Percentiles rank a stretch among this genome's conserved stretches.
Conservation (phyloP, 169 alveolate genomes). For the Neospora caninum region DNA sequence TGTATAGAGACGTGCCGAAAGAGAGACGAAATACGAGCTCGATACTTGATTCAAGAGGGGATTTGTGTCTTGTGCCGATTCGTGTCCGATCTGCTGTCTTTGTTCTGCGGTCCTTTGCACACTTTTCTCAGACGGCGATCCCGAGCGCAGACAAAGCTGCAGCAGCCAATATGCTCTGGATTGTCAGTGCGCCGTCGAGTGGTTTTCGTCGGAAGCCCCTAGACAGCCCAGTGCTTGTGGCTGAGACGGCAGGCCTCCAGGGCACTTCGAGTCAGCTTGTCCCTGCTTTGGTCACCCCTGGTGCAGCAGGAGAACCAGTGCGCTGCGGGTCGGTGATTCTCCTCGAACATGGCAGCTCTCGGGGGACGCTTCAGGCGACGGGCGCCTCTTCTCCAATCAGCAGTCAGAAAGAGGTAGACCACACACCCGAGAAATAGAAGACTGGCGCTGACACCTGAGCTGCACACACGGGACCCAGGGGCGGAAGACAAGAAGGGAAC, state of each 20-base stretch:
- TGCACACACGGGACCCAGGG: no score
- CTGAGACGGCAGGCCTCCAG: neutral
- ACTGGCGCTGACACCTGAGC: neutral
- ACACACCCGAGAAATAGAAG: neutral
- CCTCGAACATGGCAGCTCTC: slow-evolving; percentile 45
- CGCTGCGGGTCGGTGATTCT: slow-evolving; percentile 35
- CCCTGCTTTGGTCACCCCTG: neutral
- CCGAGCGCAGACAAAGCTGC: neutral
- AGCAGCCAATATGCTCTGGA: neutral
- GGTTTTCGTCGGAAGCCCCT: neutral
- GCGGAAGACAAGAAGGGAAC: no score
- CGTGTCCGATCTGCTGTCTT: no score
- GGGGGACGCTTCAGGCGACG: slow-evolving; percentile 31
- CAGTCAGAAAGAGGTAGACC: slow-evolving; percentile 16
- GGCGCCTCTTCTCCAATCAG: slow-evolving; percentile 29
- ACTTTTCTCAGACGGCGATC: neutral
- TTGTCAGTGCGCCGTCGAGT: neutral
- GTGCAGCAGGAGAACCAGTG: slow-evolving; percentile 57
- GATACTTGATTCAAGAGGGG: no score
- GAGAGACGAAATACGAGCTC: no score
- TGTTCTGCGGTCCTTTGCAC: neutral
- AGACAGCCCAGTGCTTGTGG: neutral
- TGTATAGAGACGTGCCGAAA: no score
- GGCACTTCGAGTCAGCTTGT: neutral
- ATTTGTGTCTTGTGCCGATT: no score